These are phyloP conservation scores for Cryptococcus sp. DNA, from an alignment of 1,284 basidiomycete genomes.

Conservation along the genomic window DNA sequence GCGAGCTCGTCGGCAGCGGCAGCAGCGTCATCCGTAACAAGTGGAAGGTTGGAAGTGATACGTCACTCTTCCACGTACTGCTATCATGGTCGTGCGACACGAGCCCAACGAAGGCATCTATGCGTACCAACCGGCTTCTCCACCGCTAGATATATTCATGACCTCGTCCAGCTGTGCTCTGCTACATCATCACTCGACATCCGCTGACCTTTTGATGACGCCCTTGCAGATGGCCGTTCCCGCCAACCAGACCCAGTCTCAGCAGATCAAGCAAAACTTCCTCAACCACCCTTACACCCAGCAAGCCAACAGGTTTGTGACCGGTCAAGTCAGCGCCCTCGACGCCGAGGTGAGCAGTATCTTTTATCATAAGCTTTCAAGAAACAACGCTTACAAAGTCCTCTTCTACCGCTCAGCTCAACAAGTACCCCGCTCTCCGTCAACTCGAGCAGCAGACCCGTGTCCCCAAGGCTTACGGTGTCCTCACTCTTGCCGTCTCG, in stretches of 20 bases:
- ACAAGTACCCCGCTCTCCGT: slow-evolving; percentile 84
- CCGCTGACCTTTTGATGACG: background rate
- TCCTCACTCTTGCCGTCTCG: slow-evolving; percentile 71
- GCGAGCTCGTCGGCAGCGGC: too few species aligned
- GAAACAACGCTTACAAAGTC: background rate
- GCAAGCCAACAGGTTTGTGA: slow-evolving; percentile 74
- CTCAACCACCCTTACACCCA: slow-evolving; percentile 76
- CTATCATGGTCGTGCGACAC: too few species aligned
- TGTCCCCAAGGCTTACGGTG: slow-evolving; percentile 89
- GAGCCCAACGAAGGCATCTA: too few species aligned
- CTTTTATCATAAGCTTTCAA: background rate
- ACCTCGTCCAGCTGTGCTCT: background rate
- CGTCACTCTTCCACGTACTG: too few species aligned
- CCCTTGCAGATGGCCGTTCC: slow-evolving; percentile 41
- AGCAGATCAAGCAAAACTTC: slow-evolving; percentile 58
- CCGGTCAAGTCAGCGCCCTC: slow-evolving; percentile 76
- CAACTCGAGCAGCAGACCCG: slow-evolving; percentile 85
- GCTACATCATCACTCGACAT: slow-evolving; percentile 1
- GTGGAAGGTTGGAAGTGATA: too few species aligned
- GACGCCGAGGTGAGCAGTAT: slow-evolving; percentile 82
- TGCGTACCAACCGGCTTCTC: background rate
- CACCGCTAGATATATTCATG: background rate
- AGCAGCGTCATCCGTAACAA: too few species aligned
- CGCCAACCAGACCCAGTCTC: slow-evolving; percentile 31
- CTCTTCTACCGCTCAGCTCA: slow-evolving; percentile 60